phyloP scores from a whole-genome alignment of 768 basidiomycete genomes.

The Rubroboletus satanas region DNA sequence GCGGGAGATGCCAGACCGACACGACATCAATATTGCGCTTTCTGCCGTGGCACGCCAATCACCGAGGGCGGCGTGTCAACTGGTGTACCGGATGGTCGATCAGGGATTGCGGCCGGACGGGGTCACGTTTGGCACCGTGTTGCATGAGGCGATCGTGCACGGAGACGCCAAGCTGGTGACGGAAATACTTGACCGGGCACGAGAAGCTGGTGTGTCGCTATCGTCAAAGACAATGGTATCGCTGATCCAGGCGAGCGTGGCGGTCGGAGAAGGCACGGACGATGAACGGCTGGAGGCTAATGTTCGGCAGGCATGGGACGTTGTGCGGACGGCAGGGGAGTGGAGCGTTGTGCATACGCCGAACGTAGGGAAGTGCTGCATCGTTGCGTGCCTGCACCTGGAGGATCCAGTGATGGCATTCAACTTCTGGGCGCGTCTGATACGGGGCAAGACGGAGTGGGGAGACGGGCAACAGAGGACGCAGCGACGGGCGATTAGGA shows the following conservation, averaged over 20 bases:
- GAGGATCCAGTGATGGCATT: conserved; percentile 52
- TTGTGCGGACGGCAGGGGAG: conserved; percentile 39
- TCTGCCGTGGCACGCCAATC: conserved; percentile 48
- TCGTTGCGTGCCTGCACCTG: conserved; percentile 46
- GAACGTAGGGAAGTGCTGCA: conserved; percentile 49
- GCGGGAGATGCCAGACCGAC: conserved; percentile 52
- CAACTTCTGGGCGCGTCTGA: conserved; percentile 53
- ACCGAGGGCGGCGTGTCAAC: conserved; percentile 41
- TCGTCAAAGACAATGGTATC: conserved; percentile 47
- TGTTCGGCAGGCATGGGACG: conserved; percentile 39
- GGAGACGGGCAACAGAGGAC: conserved; percentile 42
- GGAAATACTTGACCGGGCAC: conserved; percentile 40
- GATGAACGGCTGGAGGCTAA: conserved; percentile 29
- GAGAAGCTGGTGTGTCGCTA: conserved; percentile 35
- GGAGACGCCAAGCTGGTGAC: conserved; percentile 43
- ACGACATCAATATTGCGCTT: conserved; percentile 65
- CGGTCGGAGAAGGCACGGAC: conserved; percentile 23
- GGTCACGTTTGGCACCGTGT: conserved; percentile 57
- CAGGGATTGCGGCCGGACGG: conserved; percentile 48
- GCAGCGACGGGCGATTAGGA: conserved; percentile 41
- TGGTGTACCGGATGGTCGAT: conserved; percentile 50
- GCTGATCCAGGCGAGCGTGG: conserved; percentile 43
- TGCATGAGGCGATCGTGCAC: conserved; percentile 52
- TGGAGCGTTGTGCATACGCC: conserved; percentile 39
- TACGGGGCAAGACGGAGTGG: conserved; percentile 46